Percentiles rank a stretch among this genome's conserved stretches.
phyloP scores from a whole-genome alignment of 164 flowering plant genomes.

The Chimonanthus salicifolius region DNA sequence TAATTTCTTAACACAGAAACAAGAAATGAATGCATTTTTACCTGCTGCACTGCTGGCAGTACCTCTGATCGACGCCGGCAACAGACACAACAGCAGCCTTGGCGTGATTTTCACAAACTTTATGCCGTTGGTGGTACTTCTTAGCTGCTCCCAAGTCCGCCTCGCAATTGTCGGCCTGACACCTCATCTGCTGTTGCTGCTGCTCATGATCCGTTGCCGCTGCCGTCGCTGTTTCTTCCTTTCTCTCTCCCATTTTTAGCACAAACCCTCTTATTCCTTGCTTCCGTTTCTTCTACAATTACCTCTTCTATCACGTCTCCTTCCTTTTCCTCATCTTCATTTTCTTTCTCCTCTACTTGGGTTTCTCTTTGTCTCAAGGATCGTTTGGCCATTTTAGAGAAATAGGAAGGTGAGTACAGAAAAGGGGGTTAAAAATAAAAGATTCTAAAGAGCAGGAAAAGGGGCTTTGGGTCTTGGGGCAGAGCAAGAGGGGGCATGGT shows the following conservation, averaged over 20 bases:
- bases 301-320: neutral
- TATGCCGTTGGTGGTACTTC: constrained; percentile 16
- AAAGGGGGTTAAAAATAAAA: no score
- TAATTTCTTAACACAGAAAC: neutral
- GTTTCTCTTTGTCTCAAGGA: no score
- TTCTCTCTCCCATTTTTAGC: neutral
- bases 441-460: no score
- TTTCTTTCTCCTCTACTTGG: neutral
- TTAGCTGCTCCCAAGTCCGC: constrained; percentile 5
- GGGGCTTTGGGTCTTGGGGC: no score
- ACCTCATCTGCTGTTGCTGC: constrained; percentile 4
- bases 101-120: constrained; percentile 17
- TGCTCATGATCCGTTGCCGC: neutral
- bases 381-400: no score
- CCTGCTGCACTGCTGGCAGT: constrained; percentile 22
- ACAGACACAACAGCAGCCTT: constrained; percentile 15
- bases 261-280: neutral
- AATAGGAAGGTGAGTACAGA: no score
- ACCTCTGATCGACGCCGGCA: constrained; percentile 13
- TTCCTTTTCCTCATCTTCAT: neutral
- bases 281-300: neutral
- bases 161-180: constrained; percentile 14
- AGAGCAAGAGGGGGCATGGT: no score
- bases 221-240: no score
- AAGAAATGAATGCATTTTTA: neutral